Evolutionary conservation across 1,139 yeast species (phyloP).

Genomic region (Blastobotrys apis): DNA sequence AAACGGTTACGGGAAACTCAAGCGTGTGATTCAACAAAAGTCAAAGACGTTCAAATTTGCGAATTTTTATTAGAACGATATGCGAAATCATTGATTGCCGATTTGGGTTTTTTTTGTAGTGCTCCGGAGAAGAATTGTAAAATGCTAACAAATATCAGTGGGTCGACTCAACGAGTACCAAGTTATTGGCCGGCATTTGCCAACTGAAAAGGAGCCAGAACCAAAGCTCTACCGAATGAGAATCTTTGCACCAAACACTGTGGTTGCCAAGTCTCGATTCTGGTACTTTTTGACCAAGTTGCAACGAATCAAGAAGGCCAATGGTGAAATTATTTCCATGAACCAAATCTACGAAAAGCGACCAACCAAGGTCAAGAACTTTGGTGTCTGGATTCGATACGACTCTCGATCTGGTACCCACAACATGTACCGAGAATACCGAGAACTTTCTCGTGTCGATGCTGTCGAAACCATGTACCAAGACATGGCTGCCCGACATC

Average conservation of each 20-base stretch:
- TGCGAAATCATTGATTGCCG: too few relatives aligned
- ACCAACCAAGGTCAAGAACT: slow-evolving; percentile 99
- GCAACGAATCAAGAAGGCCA: slow-evolving; percentile 99
- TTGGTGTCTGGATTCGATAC: slow-evolving; percentile 99
- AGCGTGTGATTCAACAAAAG: too few relatives aligned
- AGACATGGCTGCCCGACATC: slow-evolving; percentile 99
- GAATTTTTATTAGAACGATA: too few relatives aligned
- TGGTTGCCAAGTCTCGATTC: slow-evolving; percentile 99
- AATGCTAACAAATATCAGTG: slow-evolving; percentile 24
- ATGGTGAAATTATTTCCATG: slow-evolving; percentile 97
- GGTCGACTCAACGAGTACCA: slow-evolving; percentile 97
- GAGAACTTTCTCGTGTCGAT: slow-evolving; percentile 98
- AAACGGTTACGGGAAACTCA: too few relatives aligned
- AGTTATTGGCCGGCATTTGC: slow-evolving; percentile 99
- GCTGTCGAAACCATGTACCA: slow-evolving; percentile 99
- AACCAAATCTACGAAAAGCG: slow-evolving; percentile 88
- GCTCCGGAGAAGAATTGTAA: not conserved
- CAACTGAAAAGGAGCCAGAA: slow-evolving; percentile 98
- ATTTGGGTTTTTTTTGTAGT: too few relatives aligned
- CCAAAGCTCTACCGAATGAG: slow-evolving; percentile 99
- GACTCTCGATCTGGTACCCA: slow-evolving; percentile 99
- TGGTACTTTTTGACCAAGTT: slow-evolving; percentile 99
- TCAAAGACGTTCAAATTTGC: too few relatives aligned
- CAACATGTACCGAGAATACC: slow-evolving; percentile 99
- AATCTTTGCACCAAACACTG: slow-evolving; percentile 98